Conservation (phyloP, 805 yeast species). For the Metschnikowia aberdeeniae region DNA sequence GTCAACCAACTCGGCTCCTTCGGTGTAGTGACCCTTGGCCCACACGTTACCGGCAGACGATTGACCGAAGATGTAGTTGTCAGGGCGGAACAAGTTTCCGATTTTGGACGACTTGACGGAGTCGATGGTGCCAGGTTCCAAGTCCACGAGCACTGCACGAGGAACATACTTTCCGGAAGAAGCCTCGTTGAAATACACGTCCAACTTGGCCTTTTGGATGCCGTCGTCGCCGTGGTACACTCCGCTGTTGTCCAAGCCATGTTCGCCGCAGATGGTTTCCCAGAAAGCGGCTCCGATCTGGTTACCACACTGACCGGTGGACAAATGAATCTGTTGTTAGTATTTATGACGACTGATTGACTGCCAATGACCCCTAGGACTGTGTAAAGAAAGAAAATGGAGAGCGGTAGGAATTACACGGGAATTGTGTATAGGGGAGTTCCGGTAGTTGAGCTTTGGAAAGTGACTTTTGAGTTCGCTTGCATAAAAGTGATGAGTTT, state of each 20-base stretch:
- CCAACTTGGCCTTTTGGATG: conserved; percentile 51
- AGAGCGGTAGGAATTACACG: too few relatives aligned
- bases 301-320: conserved; percentile 99
- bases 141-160: conserved; percentile 85
- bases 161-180: conserved; percentile 87
- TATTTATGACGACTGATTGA: not conserved
- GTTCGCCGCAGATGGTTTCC: conserved; percentile 90
- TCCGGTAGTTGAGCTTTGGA: too few relatives aligned
- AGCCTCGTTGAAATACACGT: conserved; percentile 87
- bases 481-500: too few relatives aligned
- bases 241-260: conserved; percentile 74
- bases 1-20: conserved; percentile 92
- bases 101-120: conserved; percentile 73
- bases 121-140: conserved; percentile 93
- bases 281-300: conserved; percentile 95
- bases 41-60: conserved; percentile 93
- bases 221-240: conserved; percentile 52
- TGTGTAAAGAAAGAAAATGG: too few relatives aligned
- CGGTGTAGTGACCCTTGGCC: conserved; percentile 97
- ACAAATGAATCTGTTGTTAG: conserved; percentile 71
- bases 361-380: not conserved
- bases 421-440: too few relatives aligned
- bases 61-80: conserved; percentile 84
- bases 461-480: too few relatives aligned
- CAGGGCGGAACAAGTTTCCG: conserved; percentile 89